Evolutionary conservation across 306 rosid genomes (phyloP).

Genomic region (Prunus mira): DNA sequence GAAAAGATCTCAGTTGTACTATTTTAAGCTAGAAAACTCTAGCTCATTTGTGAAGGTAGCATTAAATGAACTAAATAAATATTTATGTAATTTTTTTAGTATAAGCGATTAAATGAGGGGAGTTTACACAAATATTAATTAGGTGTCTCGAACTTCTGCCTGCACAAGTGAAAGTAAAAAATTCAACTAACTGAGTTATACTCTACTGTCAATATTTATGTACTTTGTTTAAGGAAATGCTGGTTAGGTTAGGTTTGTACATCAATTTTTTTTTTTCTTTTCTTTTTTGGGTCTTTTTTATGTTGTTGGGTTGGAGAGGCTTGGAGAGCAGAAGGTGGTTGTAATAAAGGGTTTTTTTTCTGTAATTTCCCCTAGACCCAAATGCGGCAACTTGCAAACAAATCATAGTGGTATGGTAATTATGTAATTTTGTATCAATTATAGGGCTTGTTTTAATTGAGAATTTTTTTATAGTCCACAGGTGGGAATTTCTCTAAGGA

Average conservation of each 20-base stretch:
- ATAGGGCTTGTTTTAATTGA: constrained; percentile 26
- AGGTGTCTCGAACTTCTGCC: too few species aligned
- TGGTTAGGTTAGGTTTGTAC: too few species aligned
- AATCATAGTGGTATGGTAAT: constrained; percentile 40
- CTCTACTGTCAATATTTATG: too few species aligned
- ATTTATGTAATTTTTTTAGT: too few species aligned
- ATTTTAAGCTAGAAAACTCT: background rate
- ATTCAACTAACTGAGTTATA: too few species aligned
- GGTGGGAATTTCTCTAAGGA: constrained; percentile 14
- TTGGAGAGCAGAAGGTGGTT: background rate
- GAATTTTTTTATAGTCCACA: constrained; percentile 26
- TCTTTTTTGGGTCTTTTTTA: background rate
- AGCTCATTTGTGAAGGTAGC: too few species aligned
- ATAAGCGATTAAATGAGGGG: too few species aligned
- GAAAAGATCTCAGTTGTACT: background rate
- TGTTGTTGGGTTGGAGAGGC: background rate
- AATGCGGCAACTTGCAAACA: background rate
- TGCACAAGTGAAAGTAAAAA: accelerated
- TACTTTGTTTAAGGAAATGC: too few species aligned
- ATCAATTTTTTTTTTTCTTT: too few species aligned
- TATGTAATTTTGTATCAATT: constrained; percentile 40
- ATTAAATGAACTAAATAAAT: too few species aligned
- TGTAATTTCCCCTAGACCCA: background rate
- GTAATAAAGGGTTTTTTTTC: background rate
- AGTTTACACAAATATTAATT: too few species aligned